Conservation (phyloP, 768 basidiomycete genomes). For the Suillus sp. region DNA sequence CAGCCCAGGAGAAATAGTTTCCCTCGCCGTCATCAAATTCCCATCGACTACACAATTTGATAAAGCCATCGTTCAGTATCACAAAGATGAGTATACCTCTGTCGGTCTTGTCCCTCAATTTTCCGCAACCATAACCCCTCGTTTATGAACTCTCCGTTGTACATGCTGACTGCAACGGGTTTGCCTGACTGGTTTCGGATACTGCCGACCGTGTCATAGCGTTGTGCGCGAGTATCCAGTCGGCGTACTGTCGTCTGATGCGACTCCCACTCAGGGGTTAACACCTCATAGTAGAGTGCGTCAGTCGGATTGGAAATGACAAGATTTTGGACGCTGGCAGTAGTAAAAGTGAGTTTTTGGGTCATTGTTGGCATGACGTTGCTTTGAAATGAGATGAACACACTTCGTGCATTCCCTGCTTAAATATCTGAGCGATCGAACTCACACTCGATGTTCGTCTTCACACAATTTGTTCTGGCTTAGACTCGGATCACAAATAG, state of each 20-base stretch:
- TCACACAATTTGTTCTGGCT: not conserved
- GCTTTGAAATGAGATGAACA: not conserved
- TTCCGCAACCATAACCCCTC: constrained; percentile 35
- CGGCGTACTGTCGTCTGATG: constrained; percentile 37
- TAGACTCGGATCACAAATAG: not conserved
- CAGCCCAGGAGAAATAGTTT: constrained; percentile 23
- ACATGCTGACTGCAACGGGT: constrained; percentile 33
- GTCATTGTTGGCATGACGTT: constrained; percentile 19
- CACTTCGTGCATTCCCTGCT: not conserved
- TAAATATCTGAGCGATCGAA: constrained; percentile 1
- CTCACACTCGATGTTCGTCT: constrained; percentile 5
- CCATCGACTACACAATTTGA: constrained; percentile 20
- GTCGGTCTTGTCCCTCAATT: constrained; percentile 18
- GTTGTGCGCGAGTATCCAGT: constrained; percentile 32
- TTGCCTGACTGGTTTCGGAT: constrained; percentile 34
- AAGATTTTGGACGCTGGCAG: constrained; percentile 39
- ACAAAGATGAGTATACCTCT: constrained; percentile 12
- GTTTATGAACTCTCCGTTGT: constrained; percentile 28
- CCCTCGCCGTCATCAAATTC: constrained; percentile 29
- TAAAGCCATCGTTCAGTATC: constrained; percentile 4
- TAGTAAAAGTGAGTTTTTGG: constrained; percentile 40
- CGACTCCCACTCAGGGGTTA: constrained; percentile 41
- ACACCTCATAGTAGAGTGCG: constrained; percentile 42
- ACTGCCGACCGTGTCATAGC: constrained; percentile 35
- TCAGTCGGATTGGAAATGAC: constrained; percentile 41